Conservation (phyloP, 2,329 filamentous ascomycete species). For the Xylaria sp. region DNA sequence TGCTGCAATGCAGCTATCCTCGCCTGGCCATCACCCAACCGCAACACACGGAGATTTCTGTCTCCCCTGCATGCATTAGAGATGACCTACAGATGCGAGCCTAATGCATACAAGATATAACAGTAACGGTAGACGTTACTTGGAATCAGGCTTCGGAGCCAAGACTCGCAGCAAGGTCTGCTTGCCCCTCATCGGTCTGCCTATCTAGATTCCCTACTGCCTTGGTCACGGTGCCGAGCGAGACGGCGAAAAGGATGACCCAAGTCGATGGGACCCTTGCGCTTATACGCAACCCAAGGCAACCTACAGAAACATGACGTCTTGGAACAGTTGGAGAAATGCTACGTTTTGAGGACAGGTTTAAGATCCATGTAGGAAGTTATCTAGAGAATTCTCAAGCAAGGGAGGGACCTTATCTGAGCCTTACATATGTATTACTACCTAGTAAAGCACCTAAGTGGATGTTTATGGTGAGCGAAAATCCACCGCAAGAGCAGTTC, state of each 20-base stretch:
- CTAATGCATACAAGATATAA: slow-evolving; percentile 25
- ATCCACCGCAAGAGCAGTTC: not conserved
- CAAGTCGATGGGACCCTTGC: not conserved
- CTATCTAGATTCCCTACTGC: not conserved
- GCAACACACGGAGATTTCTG: slow-evolving; percentile 26
- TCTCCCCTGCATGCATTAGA: slow-evolving; percentile 28
- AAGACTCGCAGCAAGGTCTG: slow-evolving; percentile 10
- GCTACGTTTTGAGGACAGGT: not conserved
- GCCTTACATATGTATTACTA: not conserved
- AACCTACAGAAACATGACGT: not conserved
- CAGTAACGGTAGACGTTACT: slow-evolving; percentile 21
- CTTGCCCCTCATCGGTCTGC: slow-evolving; percentile 15
- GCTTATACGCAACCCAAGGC: not conserved
- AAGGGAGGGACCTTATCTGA: not conserved
- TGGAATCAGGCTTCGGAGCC: slow-evolving; percentile 25
- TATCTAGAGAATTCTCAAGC: not conserved
- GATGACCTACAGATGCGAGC: slow-evolving; percentile 23
- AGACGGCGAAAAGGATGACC: not conserved
- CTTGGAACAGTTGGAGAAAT: not conserved
- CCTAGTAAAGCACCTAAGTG: not conserved
- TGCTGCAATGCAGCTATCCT: slow-evolving; percentile 27
- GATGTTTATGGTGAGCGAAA: not conserved
- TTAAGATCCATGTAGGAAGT: not conserved
- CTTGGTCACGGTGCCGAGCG: slow-evolving; percentile 11
- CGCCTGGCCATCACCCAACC: slow-evolving; percentile 16